Percentiles rank a stretch among this genome's conserved stretches.
Evolutionary conservation across 2,329 filamentous ascomycete species (phyloP).

Genomic region (Pezicula carpinea): DNA sequence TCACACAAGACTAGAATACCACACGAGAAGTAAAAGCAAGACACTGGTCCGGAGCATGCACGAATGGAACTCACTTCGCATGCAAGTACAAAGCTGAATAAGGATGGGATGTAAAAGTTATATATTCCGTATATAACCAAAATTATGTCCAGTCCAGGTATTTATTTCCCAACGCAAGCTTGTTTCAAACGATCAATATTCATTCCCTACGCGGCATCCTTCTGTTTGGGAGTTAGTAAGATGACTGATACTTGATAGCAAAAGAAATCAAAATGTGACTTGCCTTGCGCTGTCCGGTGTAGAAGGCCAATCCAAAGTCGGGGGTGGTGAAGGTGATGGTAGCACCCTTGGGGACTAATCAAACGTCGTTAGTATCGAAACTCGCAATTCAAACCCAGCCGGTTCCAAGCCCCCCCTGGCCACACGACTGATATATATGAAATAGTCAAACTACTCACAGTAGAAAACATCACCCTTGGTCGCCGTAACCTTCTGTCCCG

Average conservation of each 20-base stretch:
- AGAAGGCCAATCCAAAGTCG: conserved; percentile 29
- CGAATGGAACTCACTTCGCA: no score
- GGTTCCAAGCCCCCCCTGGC: background rate
- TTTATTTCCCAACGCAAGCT: no score
- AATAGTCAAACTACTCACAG: conserved; percentile 28
- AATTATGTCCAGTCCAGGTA: no score
- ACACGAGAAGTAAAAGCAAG: no score
- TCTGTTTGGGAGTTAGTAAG: conserved; percentile 2
- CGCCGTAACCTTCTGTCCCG: conserved; percentile 51
- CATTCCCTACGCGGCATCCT: conserved; percentile 8
- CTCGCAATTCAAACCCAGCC: background rate
- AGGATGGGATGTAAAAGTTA: no score
- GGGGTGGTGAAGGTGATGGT: conserved; percentile 30
- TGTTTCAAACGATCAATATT: background rate
- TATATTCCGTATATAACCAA: no score
- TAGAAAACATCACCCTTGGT: conserved; percentile 58
- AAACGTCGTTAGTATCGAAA: conserved; percentile 6
- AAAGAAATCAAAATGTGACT: background rate
- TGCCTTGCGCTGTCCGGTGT: conserved; percentile 30
- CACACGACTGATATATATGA: background rate
- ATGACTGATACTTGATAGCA: background rate
- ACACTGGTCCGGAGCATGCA: no score
- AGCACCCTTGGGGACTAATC: conserved; percentile 28
- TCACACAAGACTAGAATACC: no score
- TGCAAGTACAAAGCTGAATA: no score